Conservation (phyloP, 1,139 yeast genomes). For the Geotrichum carabidarum region DNA sequence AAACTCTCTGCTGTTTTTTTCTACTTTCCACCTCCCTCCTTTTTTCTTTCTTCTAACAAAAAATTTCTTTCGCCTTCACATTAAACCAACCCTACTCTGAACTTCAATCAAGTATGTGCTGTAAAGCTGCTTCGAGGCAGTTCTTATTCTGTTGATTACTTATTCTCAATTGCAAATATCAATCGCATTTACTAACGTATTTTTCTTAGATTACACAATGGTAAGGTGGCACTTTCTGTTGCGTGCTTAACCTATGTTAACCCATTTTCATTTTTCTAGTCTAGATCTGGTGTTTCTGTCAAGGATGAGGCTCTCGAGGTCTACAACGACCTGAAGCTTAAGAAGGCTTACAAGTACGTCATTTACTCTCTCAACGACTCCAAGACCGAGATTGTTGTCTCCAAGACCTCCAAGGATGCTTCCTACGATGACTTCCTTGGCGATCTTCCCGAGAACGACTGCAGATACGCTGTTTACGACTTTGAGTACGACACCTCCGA, state of each 20-base stretch:
- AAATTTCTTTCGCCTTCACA: not conserved
- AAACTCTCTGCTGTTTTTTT: not conserved
- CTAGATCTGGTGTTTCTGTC: conserved; percentile 58
- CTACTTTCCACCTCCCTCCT: not conserved
- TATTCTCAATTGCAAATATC: not conserved
- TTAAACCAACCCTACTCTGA: not conserved
- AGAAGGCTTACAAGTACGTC: conserved; percentile 76
- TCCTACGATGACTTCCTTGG: conserved; percentile 82
- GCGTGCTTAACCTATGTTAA: not conserved
- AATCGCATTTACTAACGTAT: not conserved
- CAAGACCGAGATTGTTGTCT: conserved; percentile 88
- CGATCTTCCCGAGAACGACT: conserved; percentile 89
- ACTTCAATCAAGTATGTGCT: not conserved
- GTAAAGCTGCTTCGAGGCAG: too few relatives aligned
- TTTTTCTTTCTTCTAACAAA: not conserved
- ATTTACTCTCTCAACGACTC: conserved; percentile 73
- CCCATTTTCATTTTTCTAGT: conserved; percentile 2
- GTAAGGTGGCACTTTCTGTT: not conserved
- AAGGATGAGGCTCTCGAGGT: conserved; percentile 91
- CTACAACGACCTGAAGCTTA: conserved; percentile 92
- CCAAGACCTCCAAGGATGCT: conserved; percentile 65
- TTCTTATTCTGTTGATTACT: too few relatives aligned
- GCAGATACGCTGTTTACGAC: conserved; percentile 95
- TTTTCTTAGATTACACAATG: conserved; percentile 8
- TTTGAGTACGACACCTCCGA: conserved; percentile 86